phyloP scores from a whole-genome alignment of 129 eudicot species.

The Tagetes erecta region DNA sequence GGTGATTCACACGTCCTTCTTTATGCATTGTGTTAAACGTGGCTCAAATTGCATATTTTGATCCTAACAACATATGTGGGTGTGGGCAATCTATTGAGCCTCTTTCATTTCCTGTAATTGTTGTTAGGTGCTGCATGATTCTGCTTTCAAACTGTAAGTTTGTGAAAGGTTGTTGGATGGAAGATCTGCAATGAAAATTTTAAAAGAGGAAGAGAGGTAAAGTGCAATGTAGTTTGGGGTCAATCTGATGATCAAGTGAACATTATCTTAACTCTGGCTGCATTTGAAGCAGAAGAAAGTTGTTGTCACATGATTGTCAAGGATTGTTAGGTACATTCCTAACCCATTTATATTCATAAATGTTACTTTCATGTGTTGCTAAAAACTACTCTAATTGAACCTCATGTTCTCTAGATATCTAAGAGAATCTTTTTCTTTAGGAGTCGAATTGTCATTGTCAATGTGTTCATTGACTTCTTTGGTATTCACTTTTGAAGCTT shows the following conservation, averaged over 20 bases:
- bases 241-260: constrained; percentile 3
- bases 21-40: neutral
- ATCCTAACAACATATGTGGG: neutral
- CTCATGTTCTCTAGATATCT: neutral
- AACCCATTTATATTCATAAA: constrained; percentile 2
- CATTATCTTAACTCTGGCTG: neutral
- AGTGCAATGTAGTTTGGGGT: neutral
- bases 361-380: neutral
- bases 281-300: neutral
- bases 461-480: neutral
- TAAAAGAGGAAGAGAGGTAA: neutral
- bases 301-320: constrained; percentile 5
- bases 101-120: neutral
- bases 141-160: neutral
- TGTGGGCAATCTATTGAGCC: neutral
- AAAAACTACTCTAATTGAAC: neutral
- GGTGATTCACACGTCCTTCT: neutral
- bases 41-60: neutral
- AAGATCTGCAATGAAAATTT: neutral
- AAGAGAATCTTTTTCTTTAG: neutral
- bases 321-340: constrained; percentile 11
- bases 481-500: neutral
- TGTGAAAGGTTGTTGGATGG: neutral
- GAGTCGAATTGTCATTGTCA: neutral
- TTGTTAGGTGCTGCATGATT: neutral